phyloP scores from a whole-genome alignment of 305 asterid species.

The Stenogyne calaminthoides region DNA sequence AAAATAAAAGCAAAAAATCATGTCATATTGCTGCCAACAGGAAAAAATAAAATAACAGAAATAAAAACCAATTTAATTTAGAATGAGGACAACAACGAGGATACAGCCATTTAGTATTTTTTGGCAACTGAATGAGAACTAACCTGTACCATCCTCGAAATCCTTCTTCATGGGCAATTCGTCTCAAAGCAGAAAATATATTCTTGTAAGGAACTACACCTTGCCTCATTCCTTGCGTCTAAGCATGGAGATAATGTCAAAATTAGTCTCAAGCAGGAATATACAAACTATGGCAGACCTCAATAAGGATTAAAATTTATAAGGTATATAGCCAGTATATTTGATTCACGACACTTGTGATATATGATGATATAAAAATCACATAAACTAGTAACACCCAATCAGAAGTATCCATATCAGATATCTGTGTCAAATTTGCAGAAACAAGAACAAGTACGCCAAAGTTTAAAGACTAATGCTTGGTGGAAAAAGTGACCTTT shows the following conservation, averaged over 20 bases:
- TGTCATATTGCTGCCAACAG: neutral
- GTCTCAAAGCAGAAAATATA: constrained; percentile 80
- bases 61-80: neutral
- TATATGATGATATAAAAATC: neutral
- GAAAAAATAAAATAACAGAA: neutral
- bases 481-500: neutral
- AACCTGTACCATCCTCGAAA: constrained; percentile 98
- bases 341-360: neutral
- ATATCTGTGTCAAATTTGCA: neutral
- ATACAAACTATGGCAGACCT: neutral
- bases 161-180: constrained; percentile 91
- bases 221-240: constrained; percentile 97
- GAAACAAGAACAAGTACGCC: neutral
- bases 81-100: neutral
- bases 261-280: constrained; percentile 28
- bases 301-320: neutral
- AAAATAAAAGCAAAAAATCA: neutral
- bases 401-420: neutral
- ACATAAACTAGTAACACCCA: neutral
- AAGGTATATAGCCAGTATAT: neutral
- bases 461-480: neutral
- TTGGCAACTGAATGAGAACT: constrained; percentile 31
- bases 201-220: constrained; percentile 85
- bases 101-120: neutral
- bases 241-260: constrained; percentile 31